Evolutionary conservation across 169 alveolate species (phyloP).

Genomic region (Ophryocystis elektroscirrha): DNA sequence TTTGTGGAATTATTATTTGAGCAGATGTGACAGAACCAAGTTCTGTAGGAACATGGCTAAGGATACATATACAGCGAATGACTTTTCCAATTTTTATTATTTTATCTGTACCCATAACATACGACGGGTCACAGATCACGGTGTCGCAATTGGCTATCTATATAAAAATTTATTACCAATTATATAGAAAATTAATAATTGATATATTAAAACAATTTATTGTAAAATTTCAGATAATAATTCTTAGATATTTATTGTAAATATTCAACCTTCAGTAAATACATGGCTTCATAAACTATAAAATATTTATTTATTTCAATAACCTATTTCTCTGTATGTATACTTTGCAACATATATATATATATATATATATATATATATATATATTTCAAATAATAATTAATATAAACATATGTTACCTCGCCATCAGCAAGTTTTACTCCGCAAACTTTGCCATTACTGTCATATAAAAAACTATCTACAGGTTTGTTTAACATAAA

Average conservation of each 20-base stretch:
- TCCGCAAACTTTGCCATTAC: conserved; percentile 57
- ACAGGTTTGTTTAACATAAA: conserved; percentile 64
- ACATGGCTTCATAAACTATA: too few relatives aligned
- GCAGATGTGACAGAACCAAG: conserved; percentile 74
- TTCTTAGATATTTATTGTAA: too few relatives aligned
- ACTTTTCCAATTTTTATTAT: conserved; percentile 46
- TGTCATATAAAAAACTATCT: conserved; percentile 52
- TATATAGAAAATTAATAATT: not conserved
- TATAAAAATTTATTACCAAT: not conserved
- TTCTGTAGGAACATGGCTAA: conserved; percentile 76
- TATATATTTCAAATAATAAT: too few relatives aligned
- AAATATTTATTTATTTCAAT: too few relatives aligned
- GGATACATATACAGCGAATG: conserved; percentile 71
- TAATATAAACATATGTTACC: too few relatives aligned
- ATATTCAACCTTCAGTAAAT: too few relatives aligned
- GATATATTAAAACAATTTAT: not conserved
- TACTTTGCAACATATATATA: too few relatives aligned
- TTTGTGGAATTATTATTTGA: conserved; percentile 79
- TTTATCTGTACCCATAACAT: conserved; percentile 22
- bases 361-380: too few relatives aligned
- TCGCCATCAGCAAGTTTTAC: conserved; percentile 44
- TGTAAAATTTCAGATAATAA: too few relatives aligned
- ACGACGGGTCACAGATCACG: conserved; percentile 71
- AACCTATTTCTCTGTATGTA: too few relatives aligned
- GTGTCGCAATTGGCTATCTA: conserved; percentile 44